Evolutionary conservation across 1,139 yeast genomes (phyloP).

Genomic region (Kurtzmaniella quercitrusa): DNA sequence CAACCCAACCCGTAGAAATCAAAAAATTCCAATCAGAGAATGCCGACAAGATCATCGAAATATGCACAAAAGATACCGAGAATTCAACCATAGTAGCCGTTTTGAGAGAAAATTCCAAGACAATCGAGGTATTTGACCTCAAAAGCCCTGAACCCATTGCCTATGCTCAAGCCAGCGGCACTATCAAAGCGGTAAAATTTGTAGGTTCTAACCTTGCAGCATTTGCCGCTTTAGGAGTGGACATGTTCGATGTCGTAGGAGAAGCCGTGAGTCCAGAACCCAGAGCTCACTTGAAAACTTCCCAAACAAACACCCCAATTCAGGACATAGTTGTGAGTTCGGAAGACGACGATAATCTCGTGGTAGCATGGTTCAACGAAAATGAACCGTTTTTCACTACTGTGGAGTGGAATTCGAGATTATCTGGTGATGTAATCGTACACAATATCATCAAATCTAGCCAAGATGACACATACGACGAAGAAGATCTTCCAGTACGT

Average conservation of each 20-base stretch:
- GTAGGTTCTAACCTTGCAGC: constrained; percentile 13
- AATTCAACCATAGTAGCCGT: constrained; percentile 9
- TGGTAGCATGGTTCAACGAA: constrained; percentile 38
- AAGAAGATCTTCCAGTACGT: not conserved
- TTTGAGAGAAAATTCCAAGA: constrained; percentile 12
- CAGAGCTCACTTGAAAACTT: constrained; percentile 11
- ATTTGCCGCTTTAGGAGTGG: constrained; percentile 15
- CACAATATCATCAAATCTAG: constrained; percentile 14
- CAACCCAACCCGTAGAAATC: not conserved
- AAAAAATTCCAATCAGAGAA: not conserved
- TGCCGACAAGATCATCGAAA: not conserved
- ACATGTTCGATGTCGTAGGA: constrained; percentile 12
- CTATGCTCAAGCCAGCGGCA: constrained; percentile 11
- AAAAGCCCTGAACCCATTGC: constrained; percentile 8
- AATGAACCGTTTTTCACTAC: constrained; percentile 21
- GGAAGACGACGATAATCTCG: constrained; percentile 4
- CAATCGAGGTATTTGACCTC: constrained; percentile 13
- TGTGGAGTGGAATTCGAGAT: constrained; percentile 17
- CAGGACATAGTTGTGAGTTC: constrained; percentile 10
- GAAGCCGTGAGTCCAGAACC: constrained; percentile 6
- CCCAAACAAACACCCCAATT: constrained; percentile 9
- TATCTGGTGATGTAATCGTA: constrained; percentile 15
- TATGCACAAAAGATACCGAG: not conserved
- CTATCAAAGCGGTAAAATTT: constrained; percentile 7
- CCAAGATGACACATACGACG: constrained; percentile 2